phyloP scores from a whole-genome alignment of 805 yeast species.

The Zygotorulaspora danielsina region DNA sequence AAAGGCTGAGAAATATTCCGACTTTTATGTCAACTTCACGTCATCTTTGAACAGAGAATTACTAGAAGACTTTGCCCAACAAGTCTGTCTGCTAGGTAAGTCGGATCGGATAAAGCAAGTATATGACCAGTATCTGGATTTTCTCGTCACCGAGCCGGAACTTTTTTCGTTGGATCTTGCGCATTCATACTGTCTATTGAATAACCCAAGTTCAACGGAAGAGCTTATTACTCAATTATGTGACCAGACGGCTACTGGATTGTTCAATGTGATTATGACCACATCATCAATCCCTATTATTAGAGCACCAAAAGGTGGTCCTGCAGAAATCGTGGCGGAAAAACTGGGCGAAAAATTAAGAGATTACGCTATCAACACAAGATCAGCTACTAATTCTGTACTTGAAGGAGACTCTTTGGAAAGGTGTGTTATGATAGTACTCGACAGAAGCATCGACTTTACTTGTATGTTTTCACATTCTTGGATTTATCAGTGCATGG shows the following conservation, averaged over 20 bases:
- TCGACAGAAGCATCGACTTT: conserved; percentile 87
- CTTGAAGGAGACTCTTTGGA: conserved; percentile 38
- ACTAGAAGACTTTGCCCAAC: conserved; percentile 83
- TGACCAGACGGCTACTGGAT: conserved; percentile 68
- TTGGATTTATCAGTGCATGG: conserved; percentile 96
- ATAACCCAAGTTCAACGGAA: conserved; percentile 69
- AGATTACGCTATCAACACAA: conserved; percentile 73
- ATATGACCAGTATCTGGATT: conserved; percentile 89
- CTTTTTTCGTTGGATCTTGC: conserved; percentile 73
- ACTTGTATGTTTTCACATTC: conserved; percentile 95
- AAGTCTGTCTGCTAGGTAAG: conserved; percentile 68
- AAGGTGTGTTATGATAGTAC: conserved; percentile 70
- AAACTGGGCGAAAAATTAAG: conserved; percentile 78
- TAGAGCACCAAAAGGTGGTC: conserved; percentile 87
- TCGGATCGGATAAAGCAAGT: conserved; percentile 77
- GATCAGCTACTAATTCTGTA: conserved; percentile 27
- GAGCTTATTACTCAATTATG: conserved; percentile 65
- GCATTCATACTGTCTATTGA: conserved; percentile 61
- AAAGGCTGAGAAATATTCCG: conserved; percentile 68
- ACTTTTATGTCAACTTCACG: conserved; percentile 80
- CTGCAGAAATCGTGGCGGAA: conserved; percentile 91
- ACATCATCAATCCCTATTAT: conserved; percentile 80
- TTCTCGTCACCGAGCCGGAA: conserved; percentile 88
- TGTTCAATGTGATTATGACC: conserved; percentile 75
- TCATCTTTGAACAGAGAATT: conserved; percentile 71